Evolutionary conservation across 2,329 filamentous ascomycete species (phyloP).

Genomic region (Pyrenochaeta sp.): DNA sequence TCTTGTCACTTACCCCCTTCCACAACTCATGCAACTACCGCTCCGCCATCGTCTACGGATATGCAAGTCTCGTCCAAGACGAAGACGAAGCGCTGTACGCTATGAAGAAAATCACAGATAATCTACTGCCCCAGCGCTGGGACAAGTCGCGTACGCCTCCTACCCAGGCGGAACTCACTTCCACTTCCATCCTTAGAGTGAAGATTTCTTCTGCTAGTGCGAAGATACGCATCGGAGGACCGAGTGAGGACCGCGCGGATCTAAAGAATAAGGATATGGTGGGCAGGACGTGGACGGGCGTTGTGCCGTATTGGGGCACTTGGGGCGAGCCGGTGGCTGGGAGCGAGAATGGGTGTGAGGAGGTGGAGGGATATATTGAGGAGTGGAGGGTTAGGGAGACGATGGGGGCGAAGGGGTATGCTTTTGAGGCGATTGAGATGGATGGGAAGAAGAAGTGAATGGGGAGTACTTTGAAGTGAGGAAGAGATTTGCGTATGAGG

Average conservation of each 20-base stretch:
- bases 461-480: too few species aligned
- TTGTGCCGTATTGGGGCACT: conserved; percentile 44
- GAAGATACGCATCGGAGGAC: conserved; percentile 45
- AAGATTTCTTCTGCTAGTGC: conserved; percentile 40
- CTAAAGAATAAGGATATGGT: conserved; percentile 35
- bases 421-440: conserved; percentile 37
- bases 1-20: conserved; percentile 46
- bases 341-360: conserved; percentile 54
- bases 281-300: conserved; percentile 44
- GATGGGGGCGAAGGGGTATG: conserved; percentile 24
- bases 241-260: conserved; percentile 45
- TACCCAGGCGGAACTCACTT: conserved; percentile 36
- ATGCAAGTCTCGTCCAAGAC: conserved; percentile 36
- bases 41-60: conserved; percentile 39
- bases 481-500: too few species aligned
- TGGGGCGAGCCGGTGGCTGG: conserved; percentile 44
- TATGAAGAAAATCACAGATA: conserved; percentile 44
- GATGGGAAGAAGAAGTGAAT: conserved; percentile 2
- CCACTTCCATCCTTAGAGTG: conserved; percentile 41
- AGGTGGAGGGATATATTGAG: conserved; percentile 69
- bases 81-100: conserved; percentile 38
- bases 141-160: conserved; percentile 40
- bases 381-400: conserved; percentile 45
- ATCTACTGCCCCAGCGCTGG: conserved; percentile 44
- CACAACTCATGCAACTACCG: conserved; percentile 50